These are phyloP conservation scores for Jatropha multifida DNA, from an alignment of 441 rosid genomes.

Conservation along the genomic window DNA sequence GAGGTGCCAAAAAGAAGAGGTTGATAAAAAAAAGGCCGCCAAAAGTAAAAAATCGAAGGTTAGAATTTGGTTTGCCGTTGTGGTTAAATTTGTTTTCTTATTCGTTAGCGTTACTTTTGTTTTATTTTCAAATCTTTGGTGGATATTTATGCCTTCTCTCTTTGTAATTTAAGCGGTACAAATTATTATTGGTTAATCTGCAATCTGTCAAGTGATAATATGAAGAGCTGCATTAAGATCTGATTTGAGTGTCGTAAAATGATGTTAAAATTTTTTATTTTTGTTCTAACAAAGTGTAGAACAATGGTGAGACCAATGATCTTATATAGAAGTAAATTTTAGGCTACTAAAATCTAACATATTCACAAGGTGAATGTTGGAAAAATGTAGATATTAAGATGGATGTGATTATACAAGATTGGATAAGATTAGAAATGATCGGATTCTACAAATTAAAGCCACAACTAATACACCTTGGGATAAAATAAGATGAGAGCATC, in stretches of 20 bases:
- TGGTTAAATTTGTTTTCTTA: not conserved
- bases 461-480: too few relatives aligned
- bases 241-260: not conserved
- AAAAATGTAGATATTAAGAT: too few relatives aligned
- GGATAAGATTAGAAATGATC: too few relatives aligned
- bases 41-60: constrained; percentile 42
- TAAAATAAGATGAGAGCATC: too few relatives aligned
- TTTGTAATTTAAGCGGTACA: not conserved
- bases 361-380: too few relatives aligned
- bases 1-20: constrained; percentile 40
- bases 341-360: too few relatives aligned
- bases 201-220: not conserved
- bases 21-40: constrained; percentile 27
- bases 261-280: not conserved
- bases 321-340: too few relatives aligned
- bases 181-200: not conserved
- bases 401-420: too few relatives aligned
- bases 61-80: not conserved
- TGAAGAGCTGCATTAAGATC: not conserved
- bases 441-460: too few relatives aligned
- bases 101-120: not conserved
- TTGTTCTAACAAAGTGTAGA: not conserved
- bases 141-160: not conserved
- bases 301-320: too few relatives aligned
- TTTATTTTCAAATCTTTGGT: not conserved